Evolutionary conservation across 2,329 filamentous ascomycete species (phyloP), one percentile per base, ranked within the genome.

Genomic region (Alternaria atra): DNA sequence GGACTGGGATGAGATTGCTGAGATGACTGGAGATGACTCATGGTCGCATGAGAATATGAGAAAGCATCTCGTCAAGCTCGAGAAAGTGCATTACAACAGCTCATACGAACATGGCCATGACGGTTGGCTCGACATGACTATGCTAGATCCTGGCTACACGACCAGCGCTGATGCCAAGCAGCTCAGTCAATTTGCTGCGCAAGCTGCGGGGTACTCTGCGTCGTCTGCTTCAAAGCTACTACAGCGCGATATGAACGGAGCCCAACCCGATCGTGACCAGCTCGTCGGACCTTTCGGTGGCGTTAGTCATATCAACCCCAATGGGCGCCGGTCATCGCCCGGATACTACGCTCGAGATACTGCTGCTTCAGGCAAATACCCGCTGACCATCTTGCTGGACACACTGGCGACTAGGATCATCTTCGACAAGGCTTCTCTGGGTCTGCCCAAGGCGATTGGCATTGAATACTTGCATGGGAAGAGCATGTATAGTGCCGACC

Each of bases 1-100:
- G 30, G 88, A 90, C 73, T 90, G 85, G 79, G 79, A 87, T 44
- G 76, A 84, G 63, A 85, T 90, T 53, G 84, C 83, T 3, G 74
- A 79, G 10, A 71, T 87, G 34, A 90, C 88, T 0, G 86, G 86
- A 5, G 87, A 90, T 66, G 66, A 76, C 2, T 85, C 84, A 0
- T 90, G 87, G 87, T 77, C 79, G 0, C 77, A 86, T 0, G 76
- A 79, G 1, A 87, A 86, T 65, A 89, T 89, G 86, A 80, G 85
- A 61, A 78, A 82, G 58, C 85, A 88, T 73, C 87, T 86, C 47
- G 67, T 72, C 37, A 68, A 64, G 10, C 52, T 70, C 15, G 71
- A 73, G 30, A 70, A 63, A 20, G 63, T 66, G 5, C 71, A 72
- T 44, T 71, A 72, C 58, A 70, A 72, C 48, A 69, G 67, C 58